Evolutionary conservation across 1,284 basidiomycete genomes (phyloP), one percentile per base, ranked within the genome.

Genomic region (Amylostereum areolatum): DNA sequence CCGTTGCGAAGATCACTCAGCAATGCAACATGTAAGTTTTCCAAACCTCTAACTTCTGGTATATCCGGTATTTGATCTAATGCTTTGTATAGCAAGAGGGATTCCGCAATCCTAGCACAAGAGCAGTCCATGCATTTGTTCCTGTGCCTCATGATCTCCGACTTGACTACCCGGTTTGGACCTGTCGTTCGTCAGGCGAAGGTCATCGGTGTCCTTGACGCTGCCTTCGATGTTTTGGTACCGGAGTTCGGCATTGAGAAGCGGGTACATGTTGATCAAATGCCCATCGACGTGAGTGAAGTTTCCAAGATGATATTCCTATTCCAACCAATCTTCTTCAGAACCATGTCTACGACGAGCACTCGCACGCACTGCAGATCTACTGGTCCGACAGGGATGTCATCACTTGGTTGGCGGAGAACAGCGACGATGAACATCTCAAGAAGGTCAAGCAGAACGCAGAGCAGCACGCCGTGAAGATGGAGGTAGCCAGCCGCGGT

Each of bases 191-290:
- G 94, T 52, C 85, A 89, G 59, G 97, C 94, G 12, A 89, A 85
- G 55, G 96, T 99, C 51, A 90, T 97, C 51, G 87, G 86, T 48
- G 96, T 99, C 18, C 77, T 97, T 30, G 95, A 98, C 61, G 86
- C 92, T 49, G 95, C 96, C 1, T 98, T 99, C 58, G 97, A 99
- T 64, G 93, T 99, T 37, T 71, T 92, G 29, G 79, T 94, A 43
- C 90, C 92, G 44, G 94, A 97, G 63, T 96, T 97, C 62, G 90
- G 92, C 43, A 95, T 99, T 59, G 97, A 99, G 74, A 99, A 99
- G 77, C 82, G 96, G 43, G 93, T 98, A 3, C 96, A 99, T 62
- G 90, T 96, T 43, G 97, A 99, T 67, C 94, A 98, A 70, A 97
- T 99, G 86, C 96, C 97, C 12, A 91, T 96, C 49, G 91, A 95